Conservation (phyloP, 176 grass and related monocot species). For the Rhipidocladum racemiflorum region DNA sequence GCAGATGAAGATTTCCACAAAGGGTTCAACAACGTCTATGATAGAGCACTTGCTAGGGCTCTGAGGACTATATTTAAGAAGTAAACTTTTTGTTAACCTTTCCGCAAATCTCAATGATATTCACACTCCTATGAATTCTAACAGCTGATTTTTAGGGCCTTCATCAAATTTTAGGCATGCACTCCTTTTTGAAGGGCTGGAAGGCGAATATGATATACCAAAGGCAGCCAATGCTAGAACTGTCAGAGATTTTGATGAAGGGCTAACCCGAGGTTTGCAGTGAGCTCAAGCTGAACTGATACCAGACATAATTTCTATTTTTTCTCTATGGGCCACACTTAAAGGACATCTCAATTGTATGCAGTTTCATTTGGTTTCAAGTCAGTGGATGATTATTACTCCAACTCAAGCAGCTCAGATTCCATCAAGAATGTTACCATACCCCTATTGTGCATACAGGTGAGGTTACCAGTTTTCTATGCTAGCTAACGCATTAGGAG, state of each 20-base stretch:
- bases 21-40: slow-evolving; percentile 95
- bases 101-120: slow-evolving; percentile 23
- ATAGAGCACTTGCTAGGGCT: slow-evolving; percentile 70
- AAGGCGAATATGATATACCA: slow-evolving; percentile 84
- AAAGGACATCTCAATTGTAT: slow-evolving; percentile 16
- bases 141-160: slow-evolving; percentile 38
- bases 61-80: slow-evolving; percentile 73
- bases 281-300: background rate
- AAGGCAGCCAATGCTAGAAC: slow-evolving; percentile 73
- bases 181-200: slow-evolving; percentile 74
- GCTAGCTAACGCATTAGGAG: slow-evolving; percentile 12
- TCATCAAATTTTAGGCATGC: slow-evolving; percentile 64
- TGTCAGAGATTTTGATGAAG: slow-evolving; percentile 94
- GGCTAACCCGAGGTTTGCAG: slow-evolving; percentile 77
- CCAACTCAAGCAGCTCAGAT: slow-evolving; percentile 85
- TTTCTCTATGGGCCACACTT: slow-evolving; percentile 9
- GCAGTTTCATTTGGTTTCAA: slow-evolving; percentile 99
- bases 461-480: slow-evolving; percentile 32
- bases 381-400: slow-evolving; percentile 97
- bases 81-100: slow-evolving; percentile 40
- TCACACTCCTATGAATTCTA: slow-evolving; percentile 11
- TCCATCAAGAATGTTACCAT: slow-evolving; percentile 80
- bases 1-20: slow-evolving; percentile 98
- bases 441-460: slow-evolving; percentile 98
- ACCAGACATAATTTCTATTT: background rate